Conservation (phyloP, 2,329 filamentous ascomycete genomes). For the Zymoseptoria tritici region DNA sequence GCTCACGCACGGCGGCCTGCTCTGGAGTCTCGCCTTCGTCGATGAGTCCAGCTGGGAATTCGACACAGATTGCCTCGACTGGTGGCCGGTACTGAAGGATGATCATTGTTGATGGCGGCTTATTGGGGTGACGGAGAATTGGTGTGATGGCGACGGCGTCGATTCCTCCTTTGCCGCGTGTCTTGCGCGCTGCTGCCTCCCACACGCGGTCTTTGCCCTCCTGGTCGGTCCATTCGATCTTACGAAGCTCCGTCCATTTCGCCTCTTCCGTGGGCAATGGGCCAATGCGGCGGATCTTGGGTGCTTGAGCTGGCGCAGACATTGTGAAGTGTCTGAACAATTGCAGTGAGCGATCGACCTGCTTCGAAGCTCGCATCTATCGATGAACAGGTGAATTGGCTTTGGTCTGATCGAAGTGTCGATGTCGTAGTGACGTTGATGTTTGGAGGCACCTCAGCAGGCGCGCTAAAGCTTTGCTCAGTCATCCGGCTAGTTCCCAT, state of each 20-base stretch:
- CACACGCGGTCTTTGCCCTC: constrained; percentile 41
- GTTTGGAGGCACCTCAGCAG: neutral
- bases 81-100: constrained; percentile 55
- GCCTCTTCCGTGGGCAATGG: constrained; percentile 46
- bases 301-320: constrained; percentile 34
- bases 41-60: constrained; percentile 54
- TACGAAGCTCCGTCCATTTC: constrained; percentile 51
- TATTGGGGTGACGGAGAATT: constrained; percentile 43
- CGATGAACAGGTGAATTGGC: neutral
- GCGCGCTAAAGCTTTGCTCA: no score
- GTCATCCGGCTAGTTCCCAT: no score
- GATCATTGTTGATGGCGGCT: constrained; percentile 45
- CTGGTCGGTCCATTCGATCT: constrained; percentile 38
- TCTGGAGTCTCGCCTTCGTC: constrained; percentile 51
- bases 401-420: neutral
- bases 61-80: constrained; percentile 51
- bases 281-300: constrained; percentile 41
- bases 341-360: constrained; percentile 10
- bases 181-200: constrained; percentile 46
- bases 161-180: constrained; percentile 48
- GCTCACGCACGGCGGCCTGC: constrained; percentile 50
- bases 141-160: constrained; percentile 54
- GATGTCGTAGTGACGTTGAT: neutral
- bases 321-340: constrained; percentile 16
- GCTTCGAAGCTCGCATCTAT: neutral